Percentiles rank a stretch among this genome's conserved stretches.
These are phyloP conservation scores for Ilyonectria robusta DNA, from an alignment of 2,329 filamentous ascomycete species.

Conservation along the genomic window DNA sequence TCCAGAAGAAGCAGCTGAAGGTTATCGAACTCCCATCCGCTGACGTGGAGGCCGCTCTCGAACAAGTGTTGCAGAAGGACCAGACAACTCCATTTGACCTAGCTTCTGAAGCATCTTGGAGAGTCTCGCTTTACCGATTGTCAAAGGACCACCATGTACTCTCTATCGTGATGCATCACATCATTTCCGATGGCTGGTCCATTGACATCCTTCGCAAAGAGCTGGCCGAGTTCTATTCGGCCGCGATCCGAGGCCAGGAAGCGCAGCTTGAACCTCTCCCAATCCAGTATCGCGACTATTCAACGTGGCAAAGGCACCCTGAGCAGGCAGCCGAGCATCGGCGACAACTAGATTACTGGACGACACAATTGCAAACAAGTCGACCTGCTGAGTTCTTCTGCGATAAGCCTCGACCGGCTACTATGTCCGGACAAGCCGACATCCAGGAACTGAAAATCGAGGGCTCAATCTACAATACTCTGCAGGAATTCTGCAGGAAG, in stretches of 20 bases:
- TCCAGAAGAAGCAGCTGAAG: background rate
- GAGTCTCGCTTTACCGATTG: conserved; percentile 31
- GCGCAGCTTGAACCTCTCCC: conserved; percentile 34
- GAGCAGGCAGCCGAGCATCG: conserved; percentile 2
- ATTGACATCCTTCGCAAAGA: conserved; percentile 19
- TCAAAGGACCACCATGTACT: conserved; percentile 38
- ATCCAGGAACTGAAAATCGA: conserved; percentile 25
- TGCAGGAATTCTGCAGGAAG: conserved; percentile 31
- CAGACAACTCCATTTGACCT: conserved; percentile 45
- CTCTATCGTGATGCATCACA: conserved; percentile 49
- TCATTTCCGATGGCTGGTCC: conserved; percentile 50
- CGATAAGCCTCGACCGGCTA: conserved; percentile 23
- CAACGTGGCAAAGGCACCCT: conserved; percentile 22
- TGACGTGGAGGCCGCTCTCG: background rate
- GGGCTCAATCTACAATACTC: conserved; percentile 12
- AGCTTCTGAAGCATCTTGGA: conserved; percentile 39
- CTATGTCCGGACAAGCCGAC: conserved; percentile 33
- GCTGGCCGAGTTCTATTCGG: conserved; percentile 12
- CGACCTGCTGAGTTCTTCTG: conserved; percentile 28
- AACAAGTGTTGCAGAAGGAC: conserved; percentile 21
- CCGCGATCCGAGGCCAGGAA: conserved; percentile 27
- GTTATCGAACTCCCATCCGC: background rate
- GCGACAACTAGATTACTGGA: conserved; percentile 27
- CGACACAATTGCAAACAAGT: conserved; percentile 13
- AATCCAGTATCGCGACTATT: conserved; percentile 44